Evolutionary conservation across 2,329 filamentous ascomycete species (phyloP).

Genomic region (Teratosphaeria viscida): DNA sequence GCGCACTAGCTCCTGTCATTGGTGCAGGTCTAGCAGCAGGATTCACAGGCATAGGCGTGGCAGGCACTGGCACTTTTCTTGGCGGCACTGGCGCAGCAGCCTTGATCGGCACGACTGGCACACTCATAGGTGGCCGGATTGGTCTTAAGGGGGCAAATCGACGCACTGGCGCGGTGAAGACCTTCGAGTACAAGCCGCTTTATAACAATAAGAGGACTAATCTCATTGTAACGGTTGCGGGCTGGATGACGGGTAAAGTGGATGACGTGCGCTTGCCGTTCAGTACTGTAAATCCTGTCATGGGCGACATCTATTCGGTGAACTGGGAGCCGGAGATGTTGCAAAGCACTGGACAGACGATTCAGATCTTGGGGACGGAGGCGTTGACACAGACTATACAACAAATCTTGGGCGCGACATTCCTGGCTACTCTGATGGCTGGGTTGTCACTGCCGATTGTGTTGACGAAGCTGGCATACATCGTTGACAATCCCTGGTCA

Average conservation of each 20-base stretch:
- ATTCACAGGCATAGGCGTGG: slow-evolving; percentile 88
- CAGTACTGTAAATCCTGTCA: slow-evolving; percentile 91
- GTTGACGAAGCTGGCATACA: slow-evolving; percentile 83
- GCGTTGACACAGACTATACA: slow-evolving; percentile 93
- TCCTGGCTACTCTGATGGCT: slow-evolving; percentile 82
- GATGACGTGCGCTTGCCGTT: slow-evolving; percentile 93
- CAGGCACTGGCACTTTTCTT: slow-evolving; percentile 78
- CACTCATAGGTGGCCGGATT: slow-evolving; percentile 76
- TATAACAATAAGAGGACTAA: slow-evolving; percentile 98
- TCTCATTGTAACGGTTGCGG: slow-evolving; percentile 85
- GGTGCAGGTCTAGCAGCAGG: slow-evolving; percentile 88
- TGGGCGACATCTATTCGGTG: slow-evolving; percentile 96
- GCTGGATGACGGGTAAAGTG: slow-evolving; percentile 97
- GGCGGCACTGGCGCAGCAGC: slow-evolving; percentile 87
- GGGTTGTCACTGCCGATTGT: slow-evolving; percentile 86
- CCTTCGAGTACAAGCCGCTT: slow-evolving; percentile 90
- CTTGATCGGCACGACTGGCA: slow-evolving; percentile 82
- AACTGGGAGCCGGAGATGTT: slow-evolving; percentile 98
- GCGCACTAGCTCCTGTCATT: slow-evolving; percentile 83
- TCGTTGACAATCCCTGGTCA: slow-evolving; percentile 97
- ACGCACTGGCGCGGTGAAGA: slow-evolving; percentile 83
- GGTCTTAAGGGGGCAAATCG: slow-evolving; percentile 76
- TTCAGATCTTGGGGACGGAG: slow-evolving; percentile 96
- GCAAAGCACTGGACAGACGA: slow-evolving; percentile 93
- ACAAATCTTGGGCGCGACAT: slow-evolving; percentile 83